These are phyloP conservation scores for Scedosporium minutisporum DNA, from an alignment of 2,329 filamentous ascomycete genomes.

Conservation along the genomic window DNA sequence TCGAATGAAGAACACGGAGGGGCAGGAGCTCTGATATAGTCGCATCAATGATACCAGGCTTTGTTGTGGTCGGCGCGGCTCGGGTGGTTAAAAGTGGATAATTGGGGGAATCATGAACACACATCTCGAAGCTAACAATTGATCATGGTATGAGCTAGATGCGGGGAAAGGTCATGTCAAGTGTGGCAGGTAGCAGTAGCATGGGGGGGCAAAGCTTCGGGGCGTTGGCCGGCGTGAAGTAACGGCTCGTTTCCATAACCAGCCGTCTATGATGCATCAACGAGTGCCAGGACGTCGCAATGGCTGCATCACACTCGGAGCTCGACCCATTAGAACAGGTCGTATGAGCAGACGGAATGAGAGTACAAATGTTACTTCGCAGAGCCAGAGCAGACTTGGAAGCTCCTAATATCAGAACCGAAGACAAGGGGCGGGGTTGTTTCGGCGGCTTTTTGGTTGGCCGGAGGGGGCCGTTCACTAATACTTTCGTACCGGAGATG, in stretches of 20 bases:
- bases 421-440: too few species aligned
- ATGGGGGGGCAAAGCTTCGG: background rate
- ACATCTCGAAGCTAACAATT: background rate
- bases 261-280: background rate
- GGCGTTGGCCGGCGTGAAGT: background rate
- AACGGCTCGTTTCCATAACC: background rate
- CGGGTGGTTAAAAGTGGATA: background rate
- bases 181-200: background rate
- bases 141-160: background rate
- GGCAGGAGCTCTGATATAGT: background rate
- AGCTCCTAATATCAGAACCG: too few species aligned
- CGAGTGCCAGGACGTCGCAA: background rate
- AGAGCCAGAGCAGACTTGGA: too few species aligned
- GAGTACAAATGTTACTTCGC: too few species aligned
- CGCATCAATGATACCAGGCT: background rate
- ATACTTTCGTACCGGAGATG: too few species aligned
- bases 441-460: too few species aligned
- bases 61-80: background rate
- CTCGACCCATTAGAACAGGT: background rate
- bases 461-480: too few species aligned
- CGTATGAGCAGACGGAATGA: background rate
- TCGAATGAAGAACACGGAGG: background rate
- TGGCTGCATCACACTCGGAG: background rate
- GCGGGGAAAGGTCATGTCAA: background rate
- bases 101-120: background rate